Base-by-base conservation (phyloP, 495 filamentous ascomycete genomes). In the Halenospora varia region DNA sequence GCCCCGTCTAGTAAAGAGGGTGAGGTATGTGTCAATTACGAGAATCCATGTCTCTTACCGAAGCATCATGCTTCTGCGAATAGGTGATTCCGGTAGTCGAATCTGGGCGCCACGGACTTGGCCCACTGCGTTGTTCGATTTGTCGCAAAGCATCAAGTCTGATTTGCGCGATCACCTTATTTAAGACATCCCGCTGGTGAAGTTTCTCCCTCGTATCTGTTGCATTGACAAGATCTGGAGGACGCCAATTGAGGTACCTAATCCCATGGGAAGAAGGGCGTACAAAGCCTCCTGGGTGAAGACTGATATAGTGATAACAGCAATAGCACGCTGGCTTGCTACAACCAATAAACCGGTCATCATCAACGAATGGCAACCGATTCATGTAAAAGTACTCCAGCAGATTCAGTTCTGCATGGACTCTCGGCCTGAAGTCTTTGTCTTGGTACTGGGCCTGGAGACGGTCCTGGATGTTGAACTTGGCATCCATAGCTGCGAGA, bases 321-420 rank as follows among this genome's bases (percentile, higher is more conserved):
- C 63, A 68, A 20, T 66, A 61, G 52, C 67, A 70, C 26, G 67
- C 62, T 26, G 65, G 65, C 48, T 68, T 70, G 29, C 67, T 70
- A 29, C 65, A 70, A 44, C 60, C 65, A 50, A 70, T 58, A 25
- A 60, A 70, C 39, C 50, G 48, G 50, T 70, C 65, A 13, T 50
- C 42, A 20, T 56, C 58, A 3, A 60, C 61, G 42, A 70, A 70
- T 11, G 24, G 29, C 8, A 66, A 29, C 3, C 50, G 24, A 18
- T 40, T 56, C 26, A n/a, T 42, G 61, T 68, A 56, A 35, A 66
- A 68, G 35, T 59, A 26, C 35, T 70, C 67, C 2, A 66, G 51
- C 10, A 66, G 49, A 25, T 50, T 57, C 18, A 68, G 45, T 60
- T 70, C 65, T 0, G 62, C 57, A 59, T 70, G 65, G 19, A 70